A percentile compares a stretch with the other conserved stretches of the same genome.
These are phyloP conservation scores for Hericium erinaceus DNA, from an alignment of 768 basidiomycete genomes.

Conservation along the genomic window DNA sequence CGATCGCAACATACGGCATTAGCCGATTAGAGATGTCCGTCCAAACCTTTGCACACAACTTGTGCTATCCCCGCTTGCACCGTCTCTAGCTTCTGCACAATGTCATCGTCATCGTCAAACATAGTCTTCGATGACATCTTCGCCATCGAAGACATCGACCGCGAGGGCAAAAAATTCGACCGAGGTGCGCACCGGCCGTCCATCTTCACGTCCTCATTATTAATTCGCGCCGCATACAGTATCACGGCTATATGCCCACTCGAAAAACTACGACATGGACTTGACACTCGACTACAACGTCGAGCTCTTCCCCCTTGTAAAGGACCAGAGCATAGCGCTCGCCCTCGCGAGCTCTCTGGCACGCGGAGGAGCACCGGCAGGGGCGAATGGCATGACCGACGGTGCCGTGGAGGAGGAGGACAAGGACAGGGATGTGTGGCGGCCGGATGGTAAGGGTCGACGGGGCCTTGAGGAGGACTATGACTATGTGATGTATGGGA, in stretches of 20 bases:
- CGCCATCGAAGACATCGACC: conserved; percentile 73
- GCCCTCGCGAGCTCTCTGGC: conserved; percentile 78
- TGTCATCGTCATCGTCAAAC: conserved; percentile 38
- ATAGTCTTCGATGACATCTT: conserved; percentile 94
- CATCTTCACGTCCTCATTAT: not conserved
- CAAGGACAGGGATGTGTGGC: conserved; percentile 73
- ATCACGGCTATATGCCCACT: conserved; percentile 82
- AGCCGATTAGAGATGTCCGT: too few species aligned
- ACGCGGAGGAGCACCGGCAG: conserved; percentile 38
- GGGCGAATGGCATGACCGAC: conserved; percentile 33
- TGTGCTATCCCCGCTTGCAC: too few species aligned
- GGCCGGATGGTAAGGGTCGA: conserved; percentile 75
- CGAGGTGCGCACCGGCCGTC: conserved; percentile 52
- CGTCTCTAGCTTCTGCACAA: not conserved
- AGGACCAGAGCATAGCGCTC: conserved; percentile 68
- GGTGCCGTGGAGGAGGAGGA: conserved; percentile 50
- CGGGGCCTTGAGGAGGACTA: conserved; percentile 89
- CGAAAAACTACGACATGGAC: conserved; percentile 88
- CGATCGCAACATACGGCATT: too few species aligned
- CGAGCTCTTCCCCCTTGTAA: conserved; percentile 73
- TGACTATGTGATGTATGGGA: conserved; percentile 99
- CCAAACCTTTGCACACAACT: too few species aligned
- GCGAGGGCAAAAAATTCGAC: conserved; percentile 96
- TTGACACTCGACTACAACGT: conserved; percentile 90
- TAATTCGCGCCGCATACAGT: conserved; percentile 38